A percentile compares a stretch with the other conserved stretches of the same genome.
Conservation (phyloP, 2,329 filamentous ascomycete species). For the Xylariaceae sp. region DNA sequence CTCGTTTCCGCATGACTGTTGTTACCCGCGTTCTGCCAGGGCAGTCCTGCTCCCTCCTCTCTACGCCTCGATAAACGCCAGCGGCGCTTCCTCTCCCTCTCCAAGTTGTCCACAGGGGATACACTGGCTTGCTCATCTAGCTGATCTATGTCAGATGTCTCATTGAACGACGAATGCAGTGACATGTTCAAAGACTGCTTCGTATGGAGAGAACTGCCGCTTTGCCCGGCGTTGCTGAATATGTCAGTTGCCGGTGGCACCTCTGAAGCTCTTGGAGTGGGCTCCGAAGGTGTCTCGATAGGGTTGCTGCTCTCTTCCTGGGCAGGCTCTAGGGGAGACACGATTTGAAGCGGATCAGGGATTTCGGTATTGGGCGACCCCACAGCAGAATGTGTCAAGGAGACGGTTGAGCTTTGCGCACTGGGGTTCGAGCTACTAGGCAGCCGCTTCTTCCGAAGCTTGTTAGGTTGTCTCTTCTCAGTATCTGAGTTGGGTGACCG, state of each 20-base stretch:
- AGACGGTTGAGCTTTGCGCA: slow-evolving; percentile 84
- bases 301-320: slow-evolving; percentile 23
- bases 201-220: slow-evolving; percentile 49
- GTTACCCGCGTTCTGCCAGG: slow-evolving; percentile 48
- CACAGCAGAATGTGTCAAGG: slow-evolving; percentile 49
- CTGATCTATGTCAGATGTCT: slow-evolving; percentile 75
- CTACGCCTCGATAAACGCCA: slow-evolving; percentile 67
- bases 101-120: slow-evolving; percentile 38
- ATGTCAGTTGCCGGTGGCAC: slow-evolving; percentile 36
- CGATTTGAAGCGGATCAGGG: slow-evolving; percentile 42
- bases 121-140: slow-evolving; percentile 48
- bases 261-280: slow-evolving; percentile 44
- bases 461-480: slow-evolving; percentile 74
- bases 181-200: slow-evolving; percentile 72
- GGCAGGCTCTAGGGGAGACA: slow-evolving; percentile 16
- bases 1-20: slow-evolving; percentile 61
- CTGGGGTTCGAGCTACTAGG: slow-evolving; percentile 75
- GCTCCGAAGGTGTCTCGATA: slow-evolving; percentile 36
- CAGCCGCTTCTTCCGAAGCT: slow-evolving; percentile 80
- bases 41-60: slow-evolving; percentile 45
- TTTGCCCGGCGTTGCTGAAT: slow-evolving; percentile 40
- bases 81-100: slow-evolving; percentile 65
- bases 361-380: slow-evolving; percentile 43
- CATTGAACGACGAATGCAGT: slow-evolving; percentile 70
- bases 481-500: slow-evolving; percentile 58